Conservation (phyloP, 1,284 basidiomycete genomes). For the Flammula alnicola region DNA sequence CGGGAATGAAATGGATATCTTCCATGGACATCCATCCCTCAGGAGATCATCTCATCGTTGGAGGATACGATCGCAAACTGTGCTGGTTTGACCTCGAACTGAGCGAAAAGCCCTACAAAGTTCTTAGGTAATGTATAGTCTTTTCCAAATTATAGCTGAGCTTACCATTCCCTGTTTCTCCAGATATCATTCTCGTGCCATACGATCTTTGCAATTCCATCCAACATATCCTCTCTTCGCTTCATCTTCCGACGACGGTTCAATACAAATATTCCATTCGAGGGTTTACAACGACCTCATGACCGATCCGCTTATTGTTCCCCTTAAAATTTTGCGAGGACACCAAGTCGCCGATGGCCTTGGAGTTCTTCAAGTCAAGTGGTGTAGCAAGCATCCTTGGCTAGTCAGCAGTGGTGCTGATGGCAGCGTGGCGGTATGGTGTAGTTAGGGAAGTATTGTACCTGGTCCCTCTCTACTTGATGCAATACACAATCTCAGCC, state of each 20-base stretch:
- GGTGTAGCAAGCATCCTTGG: conserved; percentile 94
- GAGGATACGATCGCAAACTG: conserved; percentile 95
- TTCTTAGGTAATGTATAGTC: conserved; percentile 68
- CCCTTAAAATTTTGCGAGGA: conserved; percentile 93
- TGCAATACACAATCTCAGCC: conserved; percentile 6
- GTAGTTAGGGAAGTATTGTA: conserved; percentile 50
- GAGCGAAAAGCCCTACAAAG: conserved; percentile 94
- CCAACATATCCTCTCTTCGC: conserved; percentile 96
- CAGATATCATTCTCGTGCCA: conserved; percentile 92
- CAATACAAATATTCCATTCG: conserved; percentile 96
- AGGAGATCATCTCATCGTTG: conserved; percentile 96
- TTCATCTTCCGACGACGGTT: conserved; percentile 95
- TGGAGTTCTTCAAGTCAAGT: conserved; percentile 90
- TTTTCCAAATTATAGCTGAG: conserved; percentile 9
- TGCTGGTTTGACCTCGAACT: conserved; percentile 99
- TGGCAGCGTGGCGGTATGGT: conserved; percentile 90
- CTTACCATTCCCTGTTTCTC: conserved; percentile 7
- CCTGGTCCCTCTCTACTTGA: not conserved
- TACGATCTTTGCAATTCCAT: conserved; percentile 92
- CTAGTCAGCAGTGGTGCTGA: conserved; percentile 93
- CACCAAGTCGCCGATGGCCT: conserved; percentile 86
- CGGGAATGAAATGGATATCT: conserved; percentile 97
- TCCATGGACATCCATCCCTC: conserved; percentile 95
- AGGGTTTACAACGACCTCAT: conserved; percentile 94
- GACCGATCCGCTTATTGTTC: conserved; percentile 96